A percentile compares a stretch with the other conserved stretches of the same genome.
Evolutionary conservation across 1,284 basidiomycete genomes (phyloP).

Genomic region (Pseudozyma sp.): DNA sequence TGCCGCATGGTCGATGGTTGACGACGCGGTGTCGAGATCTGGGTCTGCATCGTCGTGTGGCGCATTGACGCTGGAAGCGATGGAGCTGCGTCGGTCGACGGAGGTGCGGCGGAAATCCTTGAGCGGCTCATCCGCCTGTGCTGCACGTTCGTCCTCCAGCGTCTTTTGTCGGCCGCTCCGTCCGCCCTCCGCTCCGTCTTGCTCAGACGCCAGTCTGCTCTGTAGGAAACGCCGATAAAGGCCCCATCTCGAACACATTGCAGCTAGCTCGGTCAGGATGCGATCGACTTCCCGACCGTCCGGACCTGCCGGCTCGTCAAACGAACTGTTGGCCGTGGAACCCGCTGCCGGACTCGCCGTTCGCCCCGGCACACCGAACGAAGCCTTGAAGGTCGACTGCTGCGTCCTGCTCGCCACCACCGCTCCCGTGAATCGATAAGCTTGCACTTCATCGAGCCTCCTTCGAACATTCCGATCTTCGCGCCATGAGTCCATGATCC

Average conservation of each 20-base stretch:
- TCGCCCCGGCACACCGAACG: slow-evolving; percentile 67
- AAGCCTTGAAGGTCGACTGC: slow-evolving; percentile 69
- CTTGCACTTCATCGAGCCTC: slow-evolving; percentile 34
- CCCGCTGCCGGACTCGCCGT: slow-evolving; percentile 70
- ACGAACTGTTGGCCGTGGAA: slow-evolving; percentile 63
- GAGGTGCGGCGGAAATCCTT: slow-evolving; percentile 49
- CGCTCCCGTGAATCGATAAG: slow-evolving; percentile 49
- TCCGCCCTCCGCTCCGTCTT: slow-evolving; percentile 4
- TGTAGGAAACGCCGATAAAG: slow-evolving; percentile 88
- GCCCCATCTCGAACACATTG: slow-evolving; percentile 90
- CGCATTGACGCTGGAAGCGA: slow-evolving; percentile 17
- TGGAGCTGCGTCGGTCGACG: slow-evolving; percentile 36
- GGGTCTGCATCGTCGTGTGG: not conserved
- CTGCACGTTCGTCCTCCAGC: slow-evolving; percentile 27
- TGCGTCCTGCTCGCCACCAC: slow-evolving; percentile 56
- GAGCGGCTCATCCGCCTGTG: slow-evolving; percentile 43
- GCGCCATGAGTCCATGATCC: slow-evolving; percentile 85
- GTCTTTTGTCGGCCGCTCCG: slow-evolving; percentile 4
- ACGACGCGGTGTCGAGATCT: slow-evolving; percentile 1
- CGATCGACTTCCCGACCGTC: slow-evolving; percentile 92
- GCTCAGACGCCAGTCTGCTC: slow-evolving; percentile 75
- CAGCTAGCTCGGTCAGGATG: slow-evolving; percentile 84
- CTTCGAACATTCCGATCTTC: slow-evolving; percentile 71
- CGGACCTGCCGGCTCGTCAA: slow-evolving; percentile 75
- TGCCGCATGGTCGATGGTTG: slow-evolving; percentile 70